Evolutionary conservation across 768 basidiomycete species (phyloP), one percentile per base, ranked within the genome.

Genomic region (Leccinum sublutescens): DNA sequence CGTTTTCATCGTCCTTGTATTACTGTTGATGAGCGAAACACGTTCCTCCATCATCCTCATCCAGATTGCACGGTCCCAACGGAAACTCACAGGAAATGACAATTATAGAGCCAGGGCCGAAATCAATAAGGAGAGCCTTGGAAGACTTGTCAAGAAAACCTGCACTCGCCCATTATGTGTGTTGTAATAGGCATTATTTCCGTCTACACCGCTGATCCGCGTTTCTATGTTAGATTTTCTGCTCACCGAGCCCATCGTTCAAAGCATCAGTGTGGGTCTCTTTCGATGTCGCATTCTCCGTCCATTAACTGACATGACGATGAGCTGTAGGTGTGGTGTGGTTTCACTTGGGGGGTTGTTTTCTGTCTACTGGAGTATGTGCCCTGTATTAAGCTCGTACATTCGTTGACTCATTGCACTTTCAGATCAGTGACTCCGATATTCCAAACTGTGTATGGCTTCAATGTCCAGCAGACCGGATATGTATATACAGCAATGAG

Each of bases 291-390:
- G n/a, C 3, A 3, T 49, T 40, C 12, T 21, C 12, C 31, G 2
- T 5, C 8, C 29, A 12, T 27, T 15, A 1, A 21, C 7, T 34
- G 50, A 58, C 17, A 19, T 29, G n/a, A 23, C 3, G 19, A 48
- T 50, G 52, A 38, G 17, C 36, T 29, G 4, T 68, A 89, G 85
- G 60, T 87, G 14, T 88, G 86, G 86, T 70, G 81, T 25, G 85
- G 85, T 45, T 84, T 92, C 58, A 80, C 81, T 0, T 93, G 90
- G 90, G 91, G 90, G 0, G 80, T 91, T 1, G 71, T 86, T 21
- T 93, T 82, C 63, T 85, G 83, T 53, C 73, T 91, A 57, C 75
- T 89, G 23, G 82, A 83, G 84, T 86, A 65, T 1, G 74, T 50
- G 11, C 21, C 31, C 27, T 19, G 10, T 19, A 3, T 21, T 5